A percentile compares a stretch with the other conserved stretches of the same genome.
Conservation (phyloP, 495 filamentous ascomycete species). For the Aspergillus kassunensis region DNA sequence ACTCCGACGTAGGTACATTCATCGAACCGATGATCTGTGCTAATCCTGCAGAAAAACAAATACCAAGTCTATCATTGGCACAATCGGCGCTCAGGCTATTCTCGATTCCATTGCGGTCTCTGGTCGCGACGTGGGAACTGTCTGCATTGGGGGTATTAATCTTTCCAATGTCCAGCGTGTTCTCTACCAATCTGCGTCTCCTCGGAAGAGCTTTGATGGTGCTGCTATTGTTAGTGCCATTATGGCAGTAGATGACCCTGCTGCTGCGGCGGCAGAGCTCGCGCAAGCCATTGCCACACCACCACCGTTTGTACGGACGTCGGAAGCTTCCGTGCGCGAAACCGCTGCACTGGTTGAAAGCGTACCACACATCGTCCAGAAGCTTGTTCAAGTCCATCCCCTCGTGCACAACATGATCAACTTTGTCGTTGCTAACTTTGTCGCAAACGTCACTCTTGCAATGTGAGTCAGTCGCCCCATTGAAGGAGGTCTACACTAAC, state of each 20-base stretch:
- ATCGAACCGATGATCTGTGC: neutral
- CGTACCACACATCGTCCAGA: conserved; percentile 54
- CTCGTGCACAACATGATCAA: conserved; percentile 98
- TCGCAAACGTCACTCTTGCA: conserved; percentile 80
- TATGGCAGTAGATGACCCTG: conserved; percentile 64
- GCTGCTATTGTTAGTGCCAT: conserved; percentile 90
- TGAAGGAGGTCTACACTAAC: neutral
- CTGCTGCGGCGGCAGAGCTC: conserved; percentile 55
- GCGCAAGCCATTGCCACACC: conserved; percentile 42
- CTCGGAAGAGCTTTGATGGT: conserved; percentile 60
- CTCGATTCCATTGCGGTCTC: conserved; percentile 52
- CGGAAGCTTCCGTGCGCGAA: conserved; percentile 24
- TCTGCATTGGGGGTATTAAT: conserved; percentile 89
- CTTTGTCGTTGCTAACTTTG: conserved; percentile 86
- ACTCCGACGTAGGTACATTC: conserved; percentile 63
- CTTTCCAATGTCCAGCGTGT: conserved; percentile 69
- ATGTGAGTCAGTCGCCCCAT: conserved; percentile 40
- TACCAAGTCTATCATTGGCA: conserved; percentile 77
- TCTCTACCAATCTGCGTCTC: conserved; percentile 56
- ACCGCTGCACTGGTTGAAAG: conserved; percentile 36
- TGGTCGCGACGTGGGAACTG: conserved; percentile 49
- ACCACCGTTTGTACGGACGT: conserved; percentile 43
- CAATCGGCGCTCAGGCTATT: conserved; percentile 70
- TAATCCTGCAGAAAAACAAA: conserved; percentile 50
- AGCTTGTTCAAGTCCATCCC: conserved; percentile 58